These are phyloP conservation scores for Fusarium nygamai DNA, from an alignment of 2,329 filamentous ascomycete genomes.

Conservation along the genomic window DNA sequence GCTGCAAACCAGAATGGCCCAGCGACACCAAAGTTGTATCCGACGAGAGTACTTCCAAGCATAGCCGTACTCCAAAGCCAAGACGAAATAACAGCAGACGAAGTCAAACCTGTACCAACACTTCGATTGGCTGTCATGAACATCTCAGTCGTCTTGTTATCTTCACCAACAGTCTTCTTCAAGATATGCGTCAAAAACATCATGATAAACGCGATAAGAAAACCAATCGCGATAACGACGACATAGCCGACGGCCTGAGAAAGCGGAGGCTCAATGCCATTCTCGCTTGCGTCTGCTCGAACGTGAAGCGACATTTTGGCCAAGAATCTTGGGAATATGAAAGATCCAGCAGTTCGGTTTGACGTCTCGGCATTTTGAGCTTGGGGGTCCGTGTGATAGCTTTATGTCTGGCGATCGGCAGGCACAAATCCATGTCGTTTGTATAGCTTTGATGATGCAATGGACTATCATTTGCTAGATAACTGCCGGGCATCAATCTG, in stretches of 20 bases:
- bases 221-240: slow-evolving; percentile 49
- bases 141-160: slow-evolving; percentile 64
- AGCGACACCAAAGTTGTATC: slow-evolving; percentile 64
- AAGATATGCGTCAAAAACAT: slow-evolving; percentile 57
- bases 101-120: slow-evolving; percentile 61
- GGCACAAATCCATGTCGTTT: background rate
- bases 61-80: slow-evolving; percentile 66
- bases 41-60: slow-evolving; percentile 60
- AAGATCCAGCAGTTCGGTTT: background rate
- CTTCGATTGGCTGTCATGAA: slow-evolving; percentile 64
- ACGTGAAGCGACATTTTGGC: background rate
- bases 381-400: background rate
- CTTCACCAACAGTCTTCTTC: slow-evolving; percentile 60
- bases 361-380: background rate
- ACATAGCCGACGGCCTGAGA: slow-evolving; percentile 46
- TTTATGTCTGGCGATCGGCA: background rate
- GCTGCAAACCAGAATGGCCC: slow-evolving; percentile 68
- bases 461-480: background rate
- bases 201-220: slow-evolving; percentile 54
- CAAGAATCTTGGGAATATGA: background rate
- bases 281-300: background rate
- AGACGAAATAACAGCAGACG: slow-evolving; percentile 64
- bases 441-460: slow-evolving; percentile 9
- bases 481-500: background rate
- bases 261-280: slow-evolving; percentile 40